Evolutionary conservation across 331 rosid genomes (phyloP).

Genomic region (Telfairia occidentalis): DNA sequence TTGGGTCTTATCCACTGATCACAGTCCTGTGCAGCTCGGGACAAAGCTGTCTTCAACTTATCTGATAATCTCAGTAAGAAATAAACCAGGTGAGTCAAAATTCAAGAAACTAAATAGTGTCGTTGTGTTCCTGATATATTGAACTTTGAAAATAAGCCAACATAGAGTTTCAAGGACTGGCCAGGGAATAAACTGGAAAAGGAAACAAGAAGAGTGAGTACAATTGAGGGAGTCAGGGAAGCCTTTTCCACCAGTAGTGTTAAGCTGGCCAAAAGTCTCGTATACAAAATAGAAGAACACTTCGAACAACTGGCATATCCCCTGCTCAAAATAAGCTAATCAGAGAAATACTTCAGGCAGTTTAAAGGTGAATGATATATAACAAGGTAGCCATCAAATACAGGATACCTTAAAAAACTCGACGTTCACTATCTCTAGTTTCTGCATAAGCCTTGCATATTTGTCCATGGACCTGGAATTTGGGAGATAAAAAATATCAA

Average conservation of each 20-base stretch:
- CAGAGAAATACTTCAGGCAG: constrained; percentile 36
- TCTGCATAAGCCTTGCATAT: constrained; percentile 96
- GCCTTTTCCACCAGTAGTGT: constrained; percentile 55
- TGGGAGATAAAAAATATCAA: constrained; percentile 23
- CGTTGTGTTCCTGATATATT: neutral
- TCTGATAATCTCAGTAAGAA: constrained; percentile 43
- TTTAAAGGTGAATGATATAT: neutral
- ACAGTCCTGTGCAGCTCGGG: constrained; percentile 69
- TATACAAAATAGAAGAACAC: constrained; percentile 59
- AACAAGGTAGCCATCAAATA: constrained; percentile 15
- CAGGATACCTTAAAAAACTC: constrained; percentile 78
- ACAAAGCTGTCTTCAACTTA: constrained; percentile 74
- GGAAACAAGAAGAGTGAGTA: constrained; percentile 27
- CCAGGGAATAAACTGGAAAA: neutral
- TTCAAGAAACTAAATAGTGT: neutral
- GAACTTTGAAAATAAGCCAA: constrained; percentile 3
- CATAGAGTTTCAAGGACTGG: neutral
- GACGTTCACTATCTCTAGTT: constrained; percentile 63
- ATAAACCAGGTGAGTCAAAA: neutral
- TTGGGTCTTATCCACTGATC: constrained; percentile 65
- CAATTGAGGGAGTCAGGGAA: constrained; percentile 47
- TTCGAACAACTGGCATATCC: constrained; percentile 88
- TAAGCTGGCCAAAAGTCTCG: constrained; percentile 80
- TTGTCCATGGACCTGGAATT: constrained; percentile 86
- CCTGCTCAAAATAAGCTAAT: constrained; percentile 66